phyloP scores from a whole-genome alignment of 2,329 filamentous ascomycete species.

The Zymoseptoria passerinii region DNA sequence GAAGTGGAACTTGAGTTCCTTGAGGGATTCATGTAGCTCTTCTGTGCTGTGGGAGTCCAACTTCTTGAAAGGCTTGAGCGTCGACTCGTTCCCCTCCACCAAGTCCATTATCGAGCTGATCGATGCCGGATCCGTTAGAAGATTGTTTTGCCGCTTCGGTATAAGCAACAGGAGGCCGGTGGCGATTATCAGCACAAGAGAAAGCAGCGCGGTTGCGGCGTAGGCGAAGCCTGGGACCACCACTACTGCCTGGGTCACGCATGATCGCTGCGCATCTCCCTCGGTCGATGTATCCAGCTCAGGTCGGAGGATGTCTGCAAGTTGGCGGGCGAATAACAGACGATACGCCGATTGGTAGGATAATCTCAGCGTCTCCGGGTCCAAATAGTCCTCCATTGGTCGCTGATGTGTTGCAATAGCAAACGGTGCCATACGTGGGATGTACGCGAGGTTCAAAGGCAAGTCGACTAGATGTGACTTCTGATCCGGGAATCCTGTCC shows the following conservation, averaged over 20 bases:
- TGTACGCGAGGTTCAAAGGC: slow-evolving; percentile 18
- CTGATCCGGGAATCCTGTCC: slow-evolving; percentile 16
- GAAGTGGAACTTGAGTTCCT: too few species aligned
- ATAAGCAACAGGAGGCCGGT: slow-evolving; percentile 17
- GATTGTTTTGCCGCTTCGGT: not conserved
- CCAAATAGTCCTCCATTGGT: slow-evolving; percentile 28
- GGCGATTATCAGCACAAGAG: slow-evolving; percentile 18
- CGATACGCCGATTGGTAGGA: slow-evolving; percentile 37
- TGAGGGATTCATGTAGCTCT: too few species aligned
- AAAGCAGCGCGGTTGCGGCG: slow-evolving; percentile 32
- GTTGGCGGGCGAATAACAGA: slow-evolving; percentile 34
- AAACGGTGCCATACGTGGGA: slow-evolving; percentile 32
- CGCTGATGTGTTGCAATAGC: slow-evolving; percentile 27
- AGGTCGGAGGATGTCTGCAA: slow-evolving; percentile 26
- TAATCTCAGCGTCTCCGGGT: slow-evolving; percentile 25
- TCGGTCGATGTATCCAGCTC: slow-evolving; percentile 9
- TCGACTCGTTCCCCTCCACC: too few species aligned
- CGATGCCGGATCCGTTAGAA: too few species aligned
- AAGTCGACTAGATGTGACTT: slow-evolving; percentile 13
- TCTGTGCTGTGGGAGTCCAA: too few species aligned
- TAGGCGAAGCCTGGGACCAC: slow-evolving; percentile 33
- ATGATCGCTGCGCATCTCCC: slow-evolving; percentile 12
- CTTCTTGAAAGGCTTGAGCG: too few species aligned
- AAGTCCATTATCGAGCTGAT: too few species aligned
- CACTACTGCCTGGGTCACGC: slow-evolving; percentile 29